These are phyloP conservation scores for Pythium chondricola DNA, from an alignment of 352 stramenopile genomes.

Conservation along the genomic window DNA sequence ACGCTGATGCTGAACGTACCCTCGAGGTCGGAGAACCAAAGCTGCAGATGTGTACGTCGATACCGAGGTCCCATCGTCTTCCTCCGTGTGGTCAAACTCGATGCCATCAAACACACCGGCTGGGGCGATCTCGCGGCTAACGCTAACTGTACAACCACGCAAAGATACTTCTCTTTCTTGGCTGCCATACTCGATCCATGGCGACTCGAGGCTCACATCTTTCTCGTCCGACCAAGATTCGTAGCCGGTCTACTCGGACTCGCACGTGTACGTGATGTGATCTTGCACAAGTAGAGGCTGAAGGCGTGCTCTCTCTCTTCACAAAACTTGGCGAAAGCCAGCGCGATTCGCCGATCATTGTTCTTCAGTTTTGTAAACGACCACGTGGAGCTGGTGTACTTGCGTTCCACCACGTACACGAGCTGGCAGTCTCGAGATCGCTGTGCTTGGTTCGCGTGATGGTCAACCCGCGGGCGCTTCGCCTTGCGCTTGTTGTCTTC, in stretches of 20 bases:
- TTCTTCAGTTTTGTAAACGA: constrained; percentile 19
- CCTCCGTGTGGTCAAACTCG: constrained; percentile 1
- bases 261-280: constrained; percentile 9
- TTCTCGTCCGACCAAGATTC: constrained; percentile 2
- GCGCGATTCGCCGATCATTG: constrained; percentile 7
- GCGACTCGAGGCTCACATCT: constrained; percentile 3
- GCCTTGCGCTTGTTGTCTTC: not conserved
- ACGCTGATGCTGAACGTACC: too few relatives aligned
- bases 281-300: constrained; percentile 9
- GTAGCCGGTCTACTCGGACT: constrained; percentile 2
- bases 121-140: constrained; percentile 6
- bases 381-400: constrained; percentile 7
- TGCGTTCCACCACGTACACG: constrained; percentile 18
- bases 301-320: not conserved
- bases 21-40: constrained; percentile 14
- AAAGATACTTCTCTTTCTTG: not conserved
- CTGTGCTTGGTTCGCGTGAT: not conserved
- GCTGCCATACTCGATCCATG: constrained; percentile 14
- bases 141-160: not conserved
- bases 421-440: constrained; percentile 6
- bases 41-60: constrained; percentile 12
- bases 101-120: constrained; percentile 15
- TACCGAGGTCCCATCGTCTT: constrained; percentile 4
- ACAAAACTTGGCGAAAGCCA: constrained; percentile 15
- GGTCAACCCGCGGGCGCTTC: not conserved